Evolutionary conservation across 2,329 filamentous ascomycete genomes (phyloP).

Genomic region (Epichloe baconii): DNA sequence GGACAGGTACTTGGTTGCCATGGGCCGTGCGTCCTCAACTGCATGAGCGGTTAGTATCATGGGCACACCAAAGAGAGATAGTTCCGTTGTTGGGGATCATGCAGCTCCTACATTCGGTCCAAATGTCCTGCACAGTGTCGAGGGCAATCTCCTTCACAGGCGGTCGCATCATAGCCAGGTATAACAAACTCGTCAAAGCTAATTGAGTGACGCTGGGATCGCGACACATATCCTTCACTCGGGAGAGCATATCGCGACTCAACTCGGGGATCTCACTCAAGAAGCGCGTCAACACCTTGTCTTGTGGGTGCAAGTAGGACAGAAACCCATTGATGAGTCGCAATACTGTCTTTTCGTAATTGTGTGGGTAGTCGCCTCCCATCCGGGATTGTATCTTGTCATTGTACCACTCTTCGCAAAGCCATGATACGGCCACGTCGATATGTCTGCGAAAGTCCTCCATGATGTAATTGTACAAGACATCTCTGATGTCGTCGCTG

Average conservation of each 20-base stretch:
- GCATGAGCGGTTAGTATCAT: background rate
- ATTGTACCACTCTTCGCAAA: conserved; percentile 97
- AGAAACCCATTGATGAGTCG: conserved; percentile 80
- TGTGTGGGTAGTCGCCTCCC: conserved; percentile 36
- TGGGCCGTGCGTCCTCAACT: conserved; percentile 50
- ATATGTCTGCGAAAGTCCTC: conserved; percentile 86
- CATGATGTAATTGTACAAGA: conserved; percentile 72
- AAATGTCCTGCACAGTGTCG: conserved; percentile 53
- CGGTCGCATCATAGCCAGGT: conserved; percentile 54
- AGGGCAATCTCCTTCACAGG: conserved; percentile 50
- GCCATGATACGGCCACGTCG: conserved; percentile 82
- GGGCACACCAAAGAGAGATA: background rate
- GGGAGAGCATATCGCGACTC: conserved; percentile 55
- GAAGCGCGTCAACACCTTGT: conserved; percentile 83
- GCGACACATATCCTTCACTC: conserved; percentile 54
- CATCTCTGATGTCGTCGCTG: conserved; percentile 61
- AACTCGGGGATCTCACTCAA: conserved; percentile 82
- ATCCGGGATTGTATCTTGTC: conserved; percentile 43
- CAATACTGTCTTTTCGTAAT: conserved; percentile 70
- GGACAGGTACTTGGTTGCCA: conserved; percentile 48
- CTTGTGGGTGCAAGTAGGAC: conserved; percentile 80
- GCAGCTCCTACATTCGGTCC: conserved; percentile 45
- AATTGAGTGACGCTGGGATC: conserved; percentile 53
- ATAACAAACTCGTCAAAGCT: conserved; percentile 51
- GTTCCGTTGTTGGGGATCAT: background rate